Conservation (phyloP, 2,329 filamentous ascomycete genomes). For the Chaetomiaceae sp. region DNA sequence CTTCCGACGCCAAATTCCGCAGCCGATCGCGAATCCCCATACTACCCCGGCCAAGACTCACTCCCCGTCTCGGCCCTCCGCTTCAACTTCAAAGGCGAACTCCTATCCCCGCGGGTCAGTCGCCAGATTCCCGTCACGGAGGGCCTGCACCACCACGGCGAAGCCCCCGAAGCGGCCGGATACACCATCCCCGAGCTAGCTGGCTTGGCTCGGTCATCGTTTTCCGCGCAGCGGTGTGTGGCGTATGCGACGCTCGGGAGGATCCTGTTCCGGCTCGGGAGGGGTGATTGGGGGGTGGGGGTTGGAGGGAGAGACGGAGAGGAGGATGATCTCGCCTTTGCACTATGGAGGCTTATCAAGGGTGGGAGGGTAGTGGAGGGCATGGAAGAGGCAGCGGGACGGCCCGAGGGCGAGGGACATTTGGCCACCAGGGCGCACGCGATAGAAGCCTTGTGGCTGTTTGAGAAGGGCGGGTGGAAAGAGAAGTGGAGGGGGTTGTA, state of each 20-base stretch:
- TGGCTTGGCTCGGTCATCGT: conserved; percentile 71
- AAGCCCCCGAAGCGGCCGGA: conserved; percentile 87
- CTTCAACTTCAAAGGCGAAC: conserved; percentile 79
- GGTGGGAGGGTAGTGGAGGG: conserved; percentile 72
- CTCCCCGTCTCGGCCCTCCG: conserved; percentile 74
- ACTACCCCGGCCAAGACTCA: conserved; percentile 70
- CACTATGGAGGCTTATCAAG: conserved; percentile 77
- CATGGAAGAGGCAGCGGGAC: conserved; percentile 68
- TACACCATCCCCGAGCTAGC: conserved; percentile 89
- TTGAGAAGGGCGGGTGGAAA: conserved; percentile 66
- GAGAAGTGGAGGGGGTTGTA: conserved; percentile 52
- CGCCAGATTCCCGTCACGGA: conserved; percentile 69
- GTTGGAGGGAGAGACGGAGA: conserved; percentile 46
- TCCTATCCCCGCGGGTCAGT: conserved; percentile 73
- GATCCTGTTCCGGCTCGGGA: conserved; percentile 76
- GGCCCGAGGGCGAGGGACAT: conserved; percentile 63
- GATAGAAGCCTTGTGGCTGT: conserved; percentile 84
- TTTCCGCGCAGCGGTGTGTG: conserved; percentile 82
- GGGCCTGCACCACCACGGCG: conserved; percentile 89
- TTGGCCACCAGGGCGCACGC: conserved; percentile 79
- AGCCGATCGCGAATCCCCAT: conserved; percentile 68
- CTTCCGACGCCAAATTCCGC: conserved; percentile 59
- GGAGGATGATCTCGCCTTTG: conserved; percentile 62
- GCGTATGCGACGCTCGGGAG: conserved; percentile 88
- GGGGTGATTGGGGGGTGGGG: conserved; percentile 64